Conservation (phyloP, 768 basidiomycete species). For the Amanita pallidorosea region DNA sequence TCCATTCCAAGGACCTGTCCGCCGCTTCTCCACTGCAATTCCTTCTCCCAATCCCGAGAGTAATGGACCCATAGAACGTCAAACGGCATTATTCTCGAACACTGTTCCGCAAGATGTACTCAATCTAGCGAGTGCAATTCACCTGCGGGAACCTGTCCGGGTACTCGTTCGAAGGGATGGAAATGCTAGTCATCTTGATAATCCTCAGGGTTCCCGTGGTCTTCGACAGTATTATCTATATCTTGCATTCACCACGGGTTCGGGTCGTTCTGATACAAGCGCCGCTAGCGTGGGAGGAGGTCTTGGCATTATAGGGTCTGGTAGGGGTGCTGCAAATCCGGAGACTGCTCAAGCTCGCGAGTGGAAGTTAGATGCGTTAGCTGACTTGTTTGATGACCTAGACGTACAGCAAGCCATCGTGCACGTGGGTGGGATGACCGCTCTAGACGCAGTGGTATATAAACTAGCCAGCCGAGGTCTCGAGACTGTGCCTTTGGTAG, state of each 20-base stretch:
- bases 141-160: constrained; percentile 91
- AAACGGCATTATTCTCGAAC: constrained; percentile 93
- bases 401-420: constrained; percentile 75
- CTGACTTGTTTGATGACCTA: constrained; percentile 83
- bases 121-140: constrained; percentile 87
- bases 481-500: constrained; percentile 81
- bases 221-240: constrained; percentile 96
- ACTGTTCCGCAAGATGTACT: constrained; percentile 97
- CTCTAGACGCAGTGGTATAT: constrained; percentile 82
- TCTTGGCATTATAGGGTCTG: constrained; percentile 87
- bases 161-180: constrained; percentile 94
- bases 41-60: constrained; percentile 34
- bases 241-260: constrained; percentile 83
- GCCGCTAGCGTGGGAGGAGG: constrained; percentile 39
- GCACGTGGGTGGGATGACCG: constrained; percentile 80
- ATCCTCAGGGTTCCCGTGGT: constrained; percentile 61
- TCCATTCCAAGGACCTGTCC: constrained; percentile 25
- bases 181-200: constrained; percentile 63
- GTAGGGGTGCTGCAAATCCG: constrained; percentile 70
- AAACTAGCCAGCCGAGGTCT: constrained; percentile 78
- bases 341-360: constrained; percentile 82
- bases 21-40: constrained; percentile 51
- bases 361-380: constrained; percentile 90
- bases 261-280: constrained; percentile 48
- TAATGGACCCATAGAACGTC: constrained; percentile 43